Conservation (phyloP, 306 rosid genomes). For the Quercus mongolica region DNA sequence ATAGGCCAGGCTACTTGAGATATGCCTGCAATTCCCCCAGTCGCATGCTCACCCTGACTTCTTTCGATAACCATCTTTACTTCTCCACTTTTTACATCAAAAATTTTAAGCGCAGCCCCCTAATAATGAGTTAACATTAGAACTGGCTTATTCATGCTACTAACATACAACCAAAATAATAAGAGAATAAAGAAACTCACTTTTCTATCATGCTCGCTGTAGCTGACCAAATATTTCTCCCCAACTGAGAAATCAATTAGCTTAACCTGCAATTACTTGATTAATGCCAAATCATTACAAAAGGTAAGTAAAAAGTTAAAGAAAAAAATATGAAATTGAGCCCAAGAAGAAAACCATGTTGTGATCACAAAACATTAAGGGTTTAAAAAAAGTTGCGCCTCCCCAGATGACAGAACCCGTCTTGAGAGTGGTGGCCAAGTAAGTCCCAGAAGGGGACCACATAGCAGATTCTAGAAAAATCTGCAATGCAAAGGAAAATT, state of each 20-base stretch:
- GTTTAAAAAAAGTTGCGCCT: conserved; percentile 37
- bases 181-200: conserved; percentile 16
- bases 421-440: conserved; percentile 38
- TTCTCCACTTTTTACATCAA: conserved; percentile 49
- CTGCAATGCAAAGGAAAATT: too few species aligned
- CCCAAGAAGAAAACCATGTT: conserved; percentile 24
- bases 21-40: conserved; percentile 42
- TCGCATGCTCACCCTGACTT: conserved; percentile 35
- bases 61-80: conserved; percentile 49
- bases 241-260: conserved; percentile 49
- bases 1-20: conserved; percentile 46
- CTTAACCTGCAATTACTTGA: conserved; percentile 32
- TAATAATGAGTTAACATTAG: conserved; percentile 14
- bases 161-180: neutral
- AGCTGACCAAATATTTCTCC: conserved; percentile 46
- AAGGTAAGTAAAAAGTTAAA: neutral
- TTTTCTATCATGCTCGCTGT: conserved; percentile 44
- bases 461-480: too few species aligned
- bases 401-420: conserved; percentile 56
- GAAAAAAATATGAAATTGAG: neutral
- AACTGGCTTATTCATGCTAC: neutral
- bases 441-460: conserved; percentile 48
- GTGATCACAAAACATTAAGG: conserved; percentile 48
- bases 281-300: neutral
- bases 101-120: conserved; percentile 44